Percentiles rank a stretch among this genome's conserved stretches.
Conservation (phyloP, 345 rosid genomes). For the Sisymbrium altissimum region DNA sequence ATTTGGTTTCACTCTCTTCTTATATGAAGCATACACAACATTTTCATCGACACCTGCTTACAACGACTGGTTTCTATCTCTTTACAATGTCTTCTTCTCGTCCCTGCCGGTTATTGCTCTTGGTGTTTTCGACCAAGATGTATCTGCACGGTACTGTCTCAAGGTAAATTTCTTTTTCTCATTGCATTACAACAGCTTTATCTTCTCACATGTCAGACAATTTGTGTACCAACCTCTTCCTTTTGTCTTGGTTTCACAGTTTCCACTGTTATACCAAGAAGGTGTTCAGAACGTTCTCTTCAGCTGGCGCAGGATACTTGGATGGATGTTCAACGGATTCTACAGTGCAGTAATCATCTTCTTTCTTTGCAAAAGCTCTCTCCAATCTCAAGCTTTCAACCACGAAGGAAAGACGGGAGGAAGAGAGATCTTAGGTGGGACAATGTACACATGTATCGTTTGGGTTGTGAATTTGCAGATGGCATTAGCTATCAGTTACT, state of each 20-base stretch:
- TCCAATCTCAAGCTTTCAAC: slow-evolving; percentile 68
- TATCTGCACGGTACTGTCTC: slow-evolving; percentile 59
- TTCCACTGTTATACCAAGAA: slow-evolving; percentile 86
- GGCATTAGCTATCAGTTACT: slow-evolving; percentile 68
- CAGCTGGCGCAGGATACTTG: slow-evolving; percentile 70
- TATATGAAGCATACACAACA: slow-evolving; percentile 67
- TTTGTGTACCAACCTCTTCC: not conserved
- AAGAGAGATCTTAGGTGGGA: slow-evolving; percentile 59
- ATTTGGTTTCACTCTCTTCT: slow-evolving; percentile 72
- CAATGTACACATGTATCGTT: slow-evolving; percentile 77
- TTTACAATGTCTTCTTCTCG: slow-evolving; percentile 72
- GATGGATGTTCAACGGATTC: slow-evolving; percentile 84
- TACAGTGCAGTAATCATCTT: slow-evolving; percentile 56
- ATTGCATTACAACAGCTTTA: not conserved
- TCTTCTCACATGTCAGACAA: not conserved
- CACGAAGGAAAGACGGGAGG: slow-evolving; percentile 60
- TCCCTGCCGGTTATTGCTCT: slow-evolving; percentile 74
- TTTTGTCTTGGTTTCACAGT: slow-evolving; percentile 40
- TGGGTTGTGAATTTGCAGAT: slow-evolving; percentile 90
- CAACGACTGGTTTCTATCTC: slow-evolving; percentile 82
- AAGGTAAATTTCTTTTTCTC: slow-evolving; percentile 45
- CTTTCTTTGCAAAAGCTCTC: slow-evolving; percentile 60
- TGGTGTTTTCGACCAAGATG: slow-evolving; percentile 94
- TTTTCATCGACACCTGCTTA: slow-evolving; percentile 79
- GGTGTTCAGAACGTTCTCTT: slow-evolving; percentile 82